These are phyloP conservation scores for Capronia americana DNA, from an alignment of 2,329 filamentous ascomycete species.

Conservation along the genomic window DNA sequence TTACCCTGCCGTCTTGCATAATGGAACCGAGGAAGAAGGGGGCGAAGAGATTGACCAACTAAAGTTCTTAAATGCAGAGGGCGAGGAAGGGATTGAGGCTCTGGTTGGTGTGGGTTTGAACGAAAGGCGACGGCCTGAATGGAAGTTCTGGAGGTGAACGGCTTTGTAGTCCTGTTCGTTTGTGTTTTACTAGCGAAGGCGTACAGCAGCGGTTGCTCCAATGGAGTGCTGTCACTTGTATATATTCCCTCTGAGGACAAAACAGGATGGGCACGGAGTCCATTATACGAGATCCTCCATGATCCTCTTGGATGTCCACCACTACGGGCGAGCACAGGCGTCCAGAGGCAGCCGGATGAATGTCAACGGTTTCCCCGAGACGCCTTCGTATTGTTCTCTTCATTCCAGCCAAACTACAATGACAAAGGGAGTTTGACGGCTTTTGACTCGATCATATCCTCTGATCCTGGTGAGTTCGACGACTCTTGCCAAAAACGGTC, in stretches of 20 bases:
- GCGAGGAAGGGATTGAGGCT: constrained; percentile 82
- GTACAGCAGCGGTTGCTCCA: constrained; percentile 20
- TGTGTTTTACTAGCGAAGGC: constrained; percentile 35
- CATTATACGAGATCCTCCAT: neutral
- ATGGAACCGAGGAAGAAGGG: constrained; percentile 78
- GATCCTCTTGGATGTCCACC: neutral
- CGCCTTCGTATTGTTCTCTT: constrained; percentile 32
- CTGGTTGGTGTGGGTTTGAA: constrained; percentile 79
- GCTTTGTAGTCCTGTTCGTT: constrained; percentile 6
- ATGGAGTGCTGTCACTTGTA: constrained; percentile 11
- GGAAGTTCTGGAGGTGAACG: constrained; percentile 78
- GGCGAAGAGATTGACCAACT: constrained; percentile 94
- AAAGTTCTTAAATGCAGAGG: constrained; percentile 82
- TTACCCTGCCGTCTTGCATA: constrained; percentile 89
- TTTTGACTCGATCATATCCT: neutral
- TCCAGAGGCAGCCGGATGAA: neutral
- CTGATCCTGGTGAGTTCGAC: neutral
- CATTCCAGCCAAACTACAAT: constrained; percentile 25
- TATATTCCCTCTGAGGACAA: constrained; percentile 3
- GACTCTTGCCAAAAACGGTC: too few species aligned
- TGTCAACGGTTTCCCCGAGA: neutral
- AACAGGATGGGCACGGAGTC: neutral
- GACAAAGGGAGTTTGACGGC: neutral
- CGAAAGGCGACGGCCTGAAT: constrained; percentile 75
- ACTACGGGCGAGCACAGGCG: neutral